These are phyloP conservation scores for Backusella tuberculispora DNA, from an alignment of 192 early-diverging fungal genomes.

Conservation along the genomic window DNA sequence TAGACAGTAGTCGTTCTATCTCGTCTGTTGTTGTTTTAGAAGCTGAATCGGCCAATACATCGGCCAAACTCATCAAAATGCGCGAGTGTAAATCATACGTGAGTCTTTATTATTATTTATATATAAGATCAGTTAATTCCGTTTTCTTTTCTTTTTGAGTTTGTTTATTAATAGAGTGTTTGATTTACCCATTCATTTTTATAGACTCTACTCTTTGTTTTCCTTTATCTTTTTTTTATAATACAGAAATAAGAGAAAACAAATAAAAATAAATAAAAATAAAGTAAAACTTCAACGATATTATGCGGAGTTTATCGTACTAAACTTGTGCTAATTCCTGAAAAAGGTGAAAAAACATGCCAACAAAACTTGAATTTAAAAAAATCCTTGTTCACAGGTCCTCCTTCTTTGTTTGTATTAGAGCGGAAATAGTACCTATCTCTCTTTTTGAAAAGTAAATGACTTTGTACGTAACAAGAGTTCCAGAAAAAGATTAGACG, in stretches of 20 bases:
- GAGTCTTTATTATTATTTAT: conserved; percentile 36
- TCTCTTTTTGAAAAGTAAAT: background rate
- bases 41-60: conserved; percentile 45
- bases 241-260: background rate
- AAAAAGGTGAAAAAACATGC: background rate
- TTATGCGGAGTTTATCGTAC: background rate
- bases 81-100: conserved; percentile 55
- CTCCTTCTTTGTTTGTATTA: background rate
- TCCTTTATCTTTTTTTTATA: background rate
- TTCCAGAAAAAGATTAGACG: background rate
- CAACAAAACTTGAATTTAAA: too few relatives aligned
- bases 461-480: background rate
- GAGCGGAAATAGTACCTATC: background rate
- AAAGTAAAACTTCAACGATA: background rate
- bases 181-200: conserved; percentile 1
- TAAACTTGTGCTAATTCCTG: background rate
- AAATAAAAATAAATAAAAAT: background rate
- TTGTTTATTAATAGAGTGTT: background rate
- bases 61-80: conserved; percentile 51
- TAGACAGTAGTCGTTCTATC: conserved; percentile 39
- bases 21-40: conserved; percentile 45
- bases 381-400: background rate
- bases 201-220: background rate
- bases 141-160: background rate
- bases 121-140: background rate